Conservation (phyloP, 2,329 filamentous ascomycete genomes). For the Teratosphaeria pseudoeucalypti region DNA sequence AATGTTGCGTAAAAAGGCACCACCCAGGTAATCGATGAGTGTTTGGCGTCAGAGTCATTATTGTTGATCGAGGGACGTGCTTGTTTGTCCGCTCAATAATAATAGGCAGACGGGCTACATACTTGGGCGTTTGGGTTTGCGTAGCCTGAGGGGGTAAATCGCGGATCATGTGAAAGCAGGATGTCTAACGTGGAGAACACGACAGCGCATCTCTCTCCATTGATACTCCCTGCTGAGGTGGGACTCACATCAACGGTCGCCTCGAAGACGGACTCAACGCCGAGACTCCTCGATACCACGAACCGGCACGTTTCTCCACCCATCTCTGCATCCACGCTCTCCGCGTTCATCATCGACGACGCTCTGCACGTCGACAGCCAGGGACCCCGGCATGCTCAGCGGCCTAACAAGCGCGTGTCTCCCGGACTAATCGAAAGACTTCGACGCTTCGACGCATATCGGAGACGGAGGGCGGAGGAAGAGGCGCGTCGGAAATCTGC, state of each 20-base stretch:
- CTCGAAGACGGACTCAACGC: neutral
- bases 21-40: neutral
- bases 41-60: neutral
- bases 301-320: neutral
- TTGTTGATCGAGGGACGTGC: neutral
- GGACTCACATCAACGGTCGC: neutral
- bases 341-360: neutral
- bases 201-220: neutral
- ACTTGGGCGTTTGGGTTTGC: neutral
- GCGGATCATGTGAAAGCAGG: neutral
- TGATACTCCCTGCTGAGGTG: neutral
- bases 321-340: neutral
- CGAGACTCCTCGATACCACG: slow-evolving; percentile 1
- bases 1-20: neutral
- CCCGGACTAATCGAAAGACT: slow-evolving; percentile 36
- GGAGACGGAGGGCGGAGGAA: slow-evolving; percentile 26
- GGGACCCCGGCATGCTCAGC: slow-evolving; percentile 15
- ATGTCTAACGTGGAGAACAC: neutral
- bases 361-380: slow-evolving; percentile 9
- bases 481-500: slow-evolving; percentile 27
- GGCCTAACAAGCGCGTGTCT: slow-evolving; percentile 25
- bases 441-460: slow-evolving; percentile 30
- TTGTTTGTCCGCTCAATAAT: neutral
- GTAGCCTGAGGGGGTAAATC: neutral
- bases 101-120: neutral